Percentiles rank a stretch among this genome's conserved stretches.
These are phyloP conservation scores for Phyllosticta citribraziliensis DNA, from an alignment of 2,329 filamentous ascomycete genomes.

Conservation along the genomic window DNA sequence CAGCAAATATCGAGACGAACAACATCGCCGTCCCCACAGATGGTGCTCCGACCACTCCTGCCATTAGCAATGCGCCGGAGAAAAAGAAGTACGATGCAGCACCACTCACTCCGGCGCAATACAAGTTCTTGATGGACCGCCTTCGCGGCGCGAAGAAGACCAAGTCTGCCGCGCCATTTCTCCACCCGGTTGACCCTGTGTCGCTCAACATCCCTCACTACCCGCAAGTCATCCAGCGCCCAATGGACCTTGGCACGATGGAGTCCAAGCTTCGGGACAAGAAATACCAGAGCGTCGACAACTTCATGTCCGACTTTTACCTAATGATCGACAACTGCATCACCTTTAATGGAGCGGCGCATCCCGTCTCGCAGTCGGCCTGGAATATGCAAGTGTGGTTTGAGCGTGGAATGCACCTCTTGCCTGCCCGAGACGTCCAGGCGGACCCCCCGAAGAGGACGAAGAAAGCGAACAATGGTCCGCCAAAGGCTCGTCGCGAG, in stretches of 20 bases:
- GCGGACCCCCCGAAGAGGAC: constrained; percentile 48
- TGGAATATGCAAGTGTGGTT: constrained; percentile 52
- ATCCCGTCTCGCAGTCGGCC: constrained; percentile 61
- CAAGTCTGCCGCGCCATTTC: constrained; percentile 67
- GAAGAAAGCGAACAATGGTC: constrained; percentile 29
- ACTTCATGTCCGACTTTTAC: constrained; percentile 64
- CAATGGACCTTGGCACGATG: constrained; percentile 77
- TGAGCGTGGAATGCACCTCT: constrained; percentile 49
- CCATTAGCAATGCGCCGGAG: constrained; percentile 8
- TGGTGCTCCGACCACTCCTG: background rate
- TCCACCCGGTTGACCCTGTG: constrained; percentile 64
- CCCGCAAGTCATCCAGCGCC: constrained; percentile 60
- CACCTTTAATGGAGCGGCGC: constrained; percentile 71
- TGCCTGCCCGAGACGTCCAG: constrained; percentile 51
- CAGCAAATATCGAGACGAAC: background rate
- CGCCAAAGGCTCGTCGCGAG: constrained; percentile 39
- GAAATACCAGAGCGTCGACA: constrained; percentile 59
- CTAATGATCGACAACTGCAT: constrained; percentile 71
- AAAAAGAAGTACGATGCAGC: constrained; percentile 27
- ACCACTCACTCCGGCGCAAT: constrained; percentile 49
- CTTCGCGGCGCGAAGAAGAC: constrained; percentile 76
- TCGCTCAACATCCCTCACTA: constrained; percentile 69
- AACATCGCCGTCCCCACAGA: background rate
- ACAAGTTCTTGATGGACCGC: constrained; percentile 53
- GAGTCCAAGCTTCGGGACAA: constrained; percentile 67